Percentiles rank a stretch among this genome's conserved stretches.
These are phyloP conservation scores for Penicillium brasilianum DNA, from an alignment of 2,329 filamentous ascomycete species.

Conservation along the genomic window DNA sequence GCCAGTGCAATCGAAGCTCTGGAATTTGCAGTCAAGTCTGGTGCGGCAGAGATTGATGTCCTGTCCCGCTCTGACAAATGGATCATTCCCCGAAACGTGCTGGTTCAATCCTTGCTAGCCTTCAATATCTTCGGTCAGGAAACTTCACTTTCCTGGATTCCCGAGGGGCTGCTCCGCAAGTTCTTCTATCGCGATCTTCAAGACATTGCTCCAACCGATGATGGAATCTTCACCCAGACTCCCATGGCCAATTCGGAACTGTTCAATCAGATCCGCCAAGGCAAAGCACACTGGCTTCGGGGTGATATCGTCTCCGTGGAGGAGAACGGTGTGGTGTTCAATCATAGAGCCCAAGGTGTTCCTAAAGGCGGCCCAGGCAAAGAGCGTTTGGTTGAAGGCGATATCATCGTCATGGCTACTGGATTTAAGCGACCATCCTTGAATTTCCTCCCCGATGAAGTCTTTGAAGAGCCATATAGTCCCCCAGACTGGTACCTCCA, in stretches of 20 bases:
- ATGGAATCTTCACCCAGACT: slow-evolving; percentile 76
- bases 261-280: slow-evolving; percentile 73
- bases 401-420: slow-evolving; percentile 82
- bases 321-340: slow-evolving; percentile 70
- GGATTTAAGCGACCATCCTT: slow-evolving; percentile 77
- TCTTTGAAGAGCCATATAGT: slow-evolving; percentile 73
- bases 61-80: slow-evolving; percentile 81
- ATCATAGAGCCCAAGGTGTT: slow-evolving; percentile 71
- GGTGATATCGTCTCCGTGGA: slow-evolving; percentile 75
- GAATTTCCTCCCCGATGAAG: slow-evolving; percentile 73
- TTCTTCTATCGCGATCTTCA: slow-evolving; percentile 84
- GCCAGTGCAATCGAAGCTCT: slow-evolving; percentile 82
- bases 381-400: slow-evolving; percentile 69
- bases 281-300: slow-evolving; percentile 77
- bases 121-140: slow-evolving; percentile 81
- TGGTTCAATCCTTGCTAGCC: slow-evolving; percentile 74
- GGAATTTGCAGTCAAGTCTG: slow-evolving; percentile 73
- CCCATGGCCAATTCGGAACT: slow-evolving; percentile 88
- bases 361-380: slow-evolving; percentile 76
- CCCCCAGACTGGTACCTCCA: slow-evolving; percentile 90
- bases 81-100: slow-evolving; percentile 80
- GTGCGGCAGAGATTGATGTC: slow-evolving; percentile 72
- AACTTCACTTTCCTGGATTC: slow-evolving; percentile 76
- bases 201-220: slow-evolving; percentile 71
- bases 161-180: slow-evolving; percentile 73